Base-by-base conservation (phyloP, 1,284 basidiomycete species). In the Sanghuangporus baumii region DNA sequence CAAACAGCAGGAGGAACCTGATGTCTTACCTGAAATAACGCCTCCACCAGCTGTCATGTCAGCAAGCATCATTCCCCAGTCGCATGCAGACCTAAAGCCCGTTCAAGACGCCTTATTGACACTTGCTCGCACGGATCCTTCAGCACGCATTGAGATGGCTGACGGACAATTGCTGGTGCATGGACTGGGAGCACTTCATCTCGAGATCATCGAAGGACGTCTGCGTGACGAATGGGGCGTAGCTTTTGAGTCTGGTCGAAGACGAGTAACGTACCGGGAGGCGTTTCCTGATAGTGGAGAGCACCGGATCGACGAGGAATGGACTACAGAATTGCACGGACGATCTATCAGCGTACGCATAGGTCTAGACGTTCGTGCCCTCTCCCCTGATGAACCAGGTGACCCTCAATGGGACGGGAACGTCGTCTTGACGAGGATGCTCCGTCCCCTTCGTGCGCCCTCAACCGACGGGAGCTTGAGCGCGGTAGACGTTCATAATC, bases 121-220 rank as follows among this genome's bases (percentile, higher is more conserved):
- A 6, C 79, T 96, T 26, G 79, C 86, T n/a, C 87, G 93, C 8
- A 95, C 93, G 0, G 93, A 96, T 69, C 93, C 93, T 12, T 93
- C 90, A 1, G 82, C 94, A 36, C 86, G 91, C 5, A 77, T 89
- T 23, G 91, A 93, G 63, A 77, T 78, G 8, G 86, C 89, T 60
- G 91, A 94, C 65, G 92, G 92, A 0, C 93, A 96, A 69, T 79
- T 91, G 41, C 81, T 96, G 41, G 81, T 94, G 1, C 90, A 93
- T 67, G 93, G 93, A 3, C 83, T 95, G 61, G 93, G 93, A 12
- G 85, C 90, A 43, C 79, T 96, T 34, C 93, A 96, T 71, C 81
- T 96, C 6, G 93, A 96, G 72, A 94, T 96, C 62, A 82, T 94
- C 1, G 90, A 93, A 73, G 85, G 86, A 41, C 80, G 94, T 31